These are phyloP conservation scores for Albugo candida DNA, from an alignment of 352 stramenopile species.

Conservation along the genomic window DNA sequence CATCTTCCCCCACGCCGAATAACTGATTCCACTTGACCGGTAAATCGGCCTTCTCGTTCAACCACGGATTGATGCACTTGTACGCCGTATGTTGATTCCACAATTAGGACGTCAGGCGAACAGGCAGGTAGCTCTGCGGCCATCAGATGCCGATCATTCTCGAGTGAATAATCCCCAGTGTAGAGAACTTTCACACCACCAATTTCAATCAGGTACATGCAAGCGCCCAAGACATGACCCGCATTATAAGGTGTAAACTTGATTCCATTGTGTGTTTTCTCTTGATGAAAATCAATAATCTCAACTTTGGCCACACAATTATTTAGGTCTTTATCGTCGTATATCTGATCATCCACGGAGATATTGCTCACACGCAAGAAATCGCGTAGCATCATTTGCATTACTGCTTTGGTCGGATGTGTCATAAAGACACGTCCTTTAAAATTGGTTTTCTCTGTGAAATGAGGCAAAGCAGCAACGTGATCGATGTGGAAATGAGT, in stretches of 20 bases:
- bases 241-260: conserved; percentile 98
- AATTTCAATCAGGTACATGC: conserved; percentile 99
- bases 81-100: conserved; percentile 96
- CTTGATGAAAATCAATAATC: conserved; percentile 96
- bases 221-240: conserved; percentile 96
- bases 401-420: conserved; percentile 97
- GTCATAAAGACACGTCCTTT: conserved; percentile 98
- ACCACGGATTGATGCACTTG: conserved; percentile 92
- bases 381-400: conserved; percentile 95
- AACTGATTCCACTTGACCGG: conserved; percentile 88
- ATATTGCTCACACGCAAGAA: conserved; percentile 91
- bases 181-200: conserved; percentile 95
- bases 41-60: conserved; percentile 94
- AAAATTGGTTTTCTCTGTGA: conserved; percentile 98
- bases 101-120: conserved; percentile 96
- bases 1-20: conserved; percentile 91
- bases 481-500: conserved; percentile 99
- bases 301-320: conserved; percentile 95
- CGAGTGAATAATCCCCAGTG: conserved; percentile 96
- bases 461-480: conserved; percentile 95
- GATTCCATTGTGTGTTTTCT: conserved; percentile 93
- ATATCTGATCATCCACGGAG: conserved; percentile 84
- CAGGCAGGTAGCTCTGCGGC: conserved; percentile 64
- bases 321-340: conserved; percentile 90
- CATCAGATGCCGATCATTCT: conserved; percentile 97